Evolutionary conservation across 208 protist species (phyloP).

Genomic region (Wallacemonas sp.): DNA sequence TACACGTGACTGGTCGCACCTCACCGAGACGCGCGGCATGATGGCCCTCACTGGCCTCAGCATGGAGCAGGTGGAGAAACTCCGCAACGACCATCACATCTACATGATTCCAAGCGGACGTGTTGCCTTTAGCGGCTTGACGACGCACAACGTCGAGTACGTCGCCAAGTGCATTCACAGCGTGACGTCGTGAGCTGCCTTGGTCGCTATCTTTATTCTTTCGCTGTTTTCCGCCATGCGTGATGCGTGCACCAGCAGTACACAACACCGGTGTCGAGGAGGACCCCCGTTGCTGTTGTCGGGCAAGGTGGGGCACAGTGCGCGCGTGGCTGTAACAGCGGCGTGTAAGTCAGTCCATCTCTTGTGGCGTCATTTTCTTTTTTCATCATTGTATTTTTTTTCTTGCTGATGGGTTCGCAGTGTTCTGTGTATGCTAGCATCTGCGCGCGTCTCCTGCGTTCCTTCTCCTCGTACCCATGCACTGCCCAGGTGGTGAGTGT

Average conservation of each 20-base stretch:
- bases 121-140: slow-evolving; percentile 75
- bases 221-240: not conserved
- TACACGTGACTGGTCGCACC: slow-evolving; percentile 86
- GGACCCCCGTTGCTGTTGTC: too few species aligned
- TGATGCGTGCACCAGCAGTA: too few species aligned
- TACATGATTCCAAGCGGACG: slow-evolving; percentile 79
- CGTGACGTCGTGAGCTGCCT: slow-evolving; percentile 39
- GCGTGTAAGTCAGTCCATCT: not conserved
- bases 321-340: too few species aligned
- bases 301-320: too few species aligned
- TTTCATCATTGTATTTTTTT: slow-evolving; percentile 5
- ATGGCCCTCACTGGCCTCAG: slow-evolving; percentile 95
- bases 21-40: slow-evolving; percentile 95
- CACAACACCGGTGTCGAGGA: too few species aligned
- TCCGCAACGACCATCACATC: slow-evolving; percentile 61
- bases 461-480: not conserved
- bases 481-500: too few species aligned
- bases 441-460: too few species aligned
- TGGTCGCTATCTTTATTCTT: not conserved
- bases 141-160: slow-evolving; percentile 65
- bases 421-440: too few species aligned
- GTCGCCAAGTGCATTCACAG: slow-evolving; percentile 69
- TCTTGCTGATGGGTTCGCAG: not conserved
- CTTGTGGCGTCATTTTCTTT: slow-evolving; percentile 13
- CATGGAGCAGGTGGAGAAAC: slow-evolving; percentile 48